These are phyloP conservation scores for Mucor velutinosus DNA, from an alignment of 371 early-diverging fungal genomes.

Conservation along the genomic window DNA sequence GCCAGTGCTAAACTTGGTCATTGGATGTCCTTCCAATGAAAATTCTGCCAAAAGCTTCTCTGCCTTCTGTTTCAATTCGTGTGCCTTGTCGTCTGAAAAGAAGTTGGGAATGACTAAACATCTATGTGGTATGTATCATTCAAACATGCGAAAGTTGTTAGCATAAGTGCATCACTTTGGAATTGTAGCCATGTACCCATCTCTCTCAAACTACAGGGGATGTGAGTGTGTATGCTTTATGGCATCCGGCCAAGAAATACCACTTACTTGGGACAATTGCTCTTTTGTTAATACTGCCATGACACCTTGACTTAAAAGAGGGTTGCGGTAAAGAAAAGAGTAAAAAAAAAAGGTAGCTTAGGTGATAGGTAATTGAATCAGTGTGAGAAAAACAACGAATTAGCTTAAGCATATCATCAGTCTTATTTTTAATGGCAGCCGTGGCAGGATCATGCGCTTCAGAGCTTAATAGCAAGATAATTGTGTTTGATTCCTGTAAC, in stretches of 20 bases:
- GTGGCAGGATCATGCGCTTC: background rate
- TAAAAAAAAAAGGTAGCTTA: background rate
- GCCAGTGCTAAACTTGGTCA: constrained; percentile 82
- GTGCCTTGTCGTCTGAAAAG: constrained; percentile 56
- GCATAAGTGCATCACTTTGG: background rate
- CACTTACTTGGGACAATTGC: constrained; percentile 13
- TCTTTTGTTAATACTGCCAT: constrained; percentile 13
- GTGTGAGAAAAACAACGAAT: background rate
- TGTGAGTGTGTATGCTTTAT: background rate
- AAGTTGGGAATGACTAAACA: constrained; percentile 76
- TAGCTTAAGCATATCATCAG: background rate
- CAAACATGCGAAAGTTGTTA: background rate
- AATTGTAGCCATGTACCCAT: constrained; percentile 20
- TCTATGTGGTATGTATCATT: constrained; percentile 28
- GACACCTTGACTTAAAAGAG: background rate
- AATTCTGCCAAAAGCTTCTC: constrained; percentile 64
- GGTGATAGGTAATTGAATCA: background rate
- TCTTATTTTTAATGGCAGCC: background rate
- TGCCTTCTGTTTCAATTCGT: constrained; percentile 57
- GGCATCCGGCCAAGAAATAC: background rate
- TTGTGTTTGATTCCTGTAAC: background rate
- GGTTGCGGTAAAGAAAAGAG: background rate
- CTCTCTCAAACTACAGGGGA: constrained; percentile 27
- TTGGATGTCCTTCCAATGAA: constrained; percentile 75
- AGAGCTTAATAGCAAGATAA: background rate